Evolutionary conservation across 805 yeast genomes (phyloP).

Genomic region (Saccharomycopsis sp.): DNA sequence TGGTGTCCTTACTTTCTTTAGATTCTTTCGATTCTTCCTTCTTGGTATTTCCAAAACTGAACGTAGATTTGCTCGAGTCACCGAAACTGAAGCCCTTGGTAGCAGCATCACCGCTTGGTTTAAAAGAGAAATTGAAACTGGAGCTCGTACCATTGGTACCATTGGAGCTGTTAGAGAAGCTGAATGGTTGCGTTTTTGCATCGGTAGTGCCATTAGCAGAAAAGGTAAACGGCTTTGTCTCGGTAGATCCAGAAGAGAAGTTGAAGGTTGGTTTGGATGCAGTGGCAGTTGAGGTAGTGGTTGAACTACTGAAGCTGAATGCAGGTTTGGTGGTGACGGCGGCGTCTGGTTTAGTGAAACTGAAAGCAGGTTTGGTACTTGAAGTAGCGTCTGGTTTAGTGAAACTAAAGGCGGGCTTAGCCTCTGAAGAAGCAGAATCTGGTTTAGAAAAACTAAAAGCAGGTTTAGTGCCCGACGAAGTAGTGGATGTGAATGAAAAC

Average conservation of each 20-base stretch:
- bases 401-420: conserved; percentile 10
- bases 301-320: not conserved
- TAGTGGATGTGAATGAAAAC: conserved; percentile 17
- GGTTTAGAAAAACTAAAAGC: conserved; percentile 14
- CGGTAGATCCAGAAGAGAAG: not conserved
- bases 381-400: not conserved
- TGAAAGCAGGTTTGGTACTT: not conserved
- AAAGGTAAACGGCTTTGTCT: not conserved
- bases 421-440: conserved; percentile 6
- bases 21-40: not conserved
- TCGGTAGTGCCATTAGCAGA: not conserved
- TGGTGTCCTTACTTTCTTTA: not conserved
- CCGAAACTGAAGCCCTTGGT: conserved; percentile 1
- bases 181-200: not conserved
- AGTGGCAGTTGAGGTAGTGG: not conserved
- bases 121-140: conserved; percentile 2
- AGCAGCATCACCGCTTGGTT: not conserved
- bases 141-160: not conserved
- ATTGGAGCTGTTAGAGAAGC: not conserved
- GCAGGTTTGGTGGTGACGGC: not conserved
- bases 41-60: not conserved
- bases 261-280: not conserved
- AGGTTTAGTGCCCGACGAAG: conserved; percentile 10
- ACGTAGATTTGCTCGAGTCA: not conserved
- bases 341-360: conserved; percentile 3